phyloP scores from a whole-genome alignment of 345 rosid species.

The Cardamine resedifolia region DNA sequence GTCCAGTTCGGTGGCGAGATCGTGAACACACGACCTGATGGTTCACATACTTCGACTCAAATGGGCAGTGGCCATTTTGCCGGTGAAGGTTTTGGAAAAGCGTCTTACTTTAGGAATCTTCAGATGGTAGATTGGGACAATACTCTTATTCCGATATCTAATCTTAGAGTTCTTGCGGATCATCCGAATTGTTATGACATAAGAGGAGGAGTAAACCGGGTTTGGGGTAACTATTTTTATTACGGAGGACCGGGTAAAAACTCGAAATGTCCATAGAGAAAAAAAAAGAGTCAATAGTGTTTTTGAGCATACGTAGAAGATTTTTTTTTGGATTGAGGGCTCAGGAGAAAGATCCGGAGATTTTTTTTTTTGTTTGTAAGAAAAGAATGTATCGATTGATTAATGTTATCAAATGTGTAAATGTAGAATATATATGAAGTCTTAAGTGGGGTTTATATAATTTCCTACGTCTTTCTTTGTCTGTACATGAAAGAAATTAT shows the following conservation, averaged over 20 bases:
- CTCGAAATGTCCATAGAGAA: constrained; percentile 62
- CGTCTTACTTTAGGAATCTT: constrained; percentile 87
- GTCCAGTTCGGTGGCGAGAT: constrained; percentile 95
- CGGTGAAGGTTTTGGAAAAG: constrained; percentile 84
- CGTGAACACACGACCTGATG: constrained; percentile 69
- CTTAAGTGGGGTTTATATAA: neutral
- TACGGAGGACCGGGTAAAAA: constrained; percentile 98
- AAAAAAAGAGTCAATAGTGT: neutral
- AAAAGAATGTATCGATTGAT: constrained; percentile 9
- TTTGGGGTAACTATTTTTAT: constrained; percentile 93
- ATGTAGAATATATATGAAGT: neutral
- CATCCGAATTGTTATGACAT: constrained; percentile 90
- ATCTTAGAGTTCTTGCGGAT: constrained; percentile 79
- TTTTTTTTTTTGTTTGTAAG: constrained; percentile 8
- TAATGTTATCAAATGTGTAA: constrained; percentile 24
- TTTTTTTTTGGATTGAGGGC: constrained; percentile 23
- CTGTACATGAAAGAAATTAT: neutral
- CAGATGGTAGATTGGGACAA: constrained; percentile 98
- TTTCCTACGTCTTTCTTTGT: neutral
- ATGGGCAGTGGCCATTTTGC: constrained; percentile 99
- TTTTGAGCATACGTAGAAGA: constrained; percentile 15
- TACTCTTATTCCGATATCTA: constrained; percentile 63
- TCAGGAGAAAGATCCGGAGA: constrained; percentile 17
- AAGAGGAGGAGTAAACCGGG: constrained; percentile 74
- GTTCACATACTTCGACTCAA: constrained; percentile 85